Base-by-base conservation (phyloP, 2,329 filamentous ascomycete genomes). In the Calonectria crousiana region DNA sequence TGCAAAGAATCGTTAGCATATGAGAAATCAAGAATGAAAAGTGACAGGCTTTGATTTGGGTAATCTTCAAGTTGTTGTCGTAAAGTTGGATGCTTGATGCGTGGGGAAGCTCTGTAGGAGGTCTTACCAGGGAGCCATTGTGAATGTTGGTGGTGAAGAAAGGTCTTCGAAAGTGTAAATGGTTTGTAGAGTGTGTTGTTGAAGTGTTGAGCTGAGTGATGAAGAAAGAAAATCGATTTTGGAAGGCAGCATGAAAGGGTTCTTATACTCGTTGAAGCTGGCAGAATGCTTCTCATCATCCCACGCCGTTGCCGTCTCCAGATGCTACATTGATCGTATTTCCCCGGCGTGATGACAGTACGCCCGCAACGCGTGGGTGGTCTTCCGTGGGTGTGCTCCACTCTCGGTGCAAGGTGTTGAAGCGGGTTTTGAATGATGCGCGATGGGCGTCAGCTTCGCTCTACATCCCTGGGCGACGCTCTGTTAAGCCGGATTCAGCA, bases 91-190 rank as follows among this genome's bases (percentile, higher is more conserved):
- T 16, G 36, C n/a, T 60, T 10, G 13, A 41, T 11, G 6, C 13
- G 10, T 60, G 13, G 13, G 10, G n/a, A 26, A 36, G 6, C 13
- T 41, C 2, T 60, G 20, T 26, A n/a, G 14, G 2, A 41, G 6
- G 32, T 28, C 56, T 60, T 60, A 60, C 56, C 56, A 60, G 20
- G 56, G 56, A 41, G 56, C 56, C 56, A 60, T 60, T 60, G 36
- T 60, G n/a, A 60, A 23, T 16, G 14, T 23, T 28, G 56, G 38
- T 28, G 32, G 34, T 60, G 56, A 60, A 60, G 56, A 41, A 60
- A 28, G 56, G 34, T 60, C 56, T 60, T 41, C 56, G 34, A 60
- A 41, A 23, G 6, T 38, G n/a, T 38, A 18, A 60, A n/a, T 60
- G 32, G n/a, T 38, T 23, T 60, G 56, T 23, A 26, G 14, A 32